phyloP scores from a whole-genome alignment of 352 stramenopile genomes.

The Globisporangium paroecandrum region DNA sequence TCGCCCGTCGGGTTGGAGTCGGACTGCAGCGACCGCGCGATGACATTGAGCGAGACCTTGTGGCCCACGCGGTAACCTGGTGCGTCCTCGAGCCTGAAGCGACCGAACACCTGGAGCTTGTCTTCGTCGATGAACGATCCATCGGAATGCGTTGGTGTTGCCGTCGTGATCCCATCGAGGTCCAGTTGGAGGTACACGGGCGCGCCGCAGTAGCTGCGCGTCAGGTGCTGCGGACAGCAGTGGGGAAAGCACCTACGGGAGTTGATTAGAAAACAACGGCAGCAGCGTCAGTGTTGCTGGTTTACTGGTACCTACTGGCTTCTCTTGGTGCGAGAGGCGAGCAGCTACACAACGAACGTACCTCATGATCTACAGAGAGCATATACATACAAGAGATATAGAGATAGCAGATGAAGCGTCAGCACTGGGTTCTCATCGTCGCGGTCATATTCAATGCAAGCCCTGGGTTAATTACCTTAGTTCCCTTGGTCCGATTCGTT shows the following conservation, averaged over 20 bases:
- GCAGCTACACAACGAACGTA: too few species aligned
- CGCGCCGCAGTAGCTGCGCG: not conserved
- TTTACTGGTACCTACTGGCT: too few species aligned
- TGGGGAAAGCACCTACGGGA: not conserved
- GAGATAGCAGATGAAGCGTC: too few species aligned
- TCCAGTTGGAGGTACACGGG: slow-evolving; percentile 3
- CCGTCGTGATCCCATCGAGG: not conserved
- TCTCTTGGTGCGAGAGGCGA: too few species aligned
- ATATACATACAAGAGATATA: too few species aligned
- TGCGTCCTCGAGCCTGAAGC: not conserved
- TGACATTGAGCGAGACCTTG: not conserved
- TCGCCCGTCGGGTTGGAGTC: not conserved
- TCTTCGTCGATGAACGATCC: not conserved
- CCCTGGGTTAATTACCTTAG: too few species aligned
- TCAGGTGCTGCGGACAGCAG: slow-evolving; percentile 1
- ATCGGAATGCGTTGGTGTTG: not conserved
- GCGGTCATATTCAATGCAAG: too few species aligned
- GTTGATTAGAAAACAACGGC: too few species aligned
- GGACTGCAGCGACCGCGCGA: not conserved
- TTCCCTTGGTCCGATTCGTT: too few species aligned
- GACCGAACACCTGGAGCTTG: slow-evolving; percentile 3
- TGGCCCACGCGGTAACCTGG: not conserved
- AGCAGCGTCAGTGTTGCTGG: too few species aligned
- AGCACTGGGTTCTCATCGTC: too few species aligned
- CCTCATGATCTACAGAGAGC: too few species aligned